Evolutionary conservation across 192 early-diverging fungal species (phyloP), one percentile per base, ranked within the genome.

Genomic region (Gonapodya sp.): DNA sequence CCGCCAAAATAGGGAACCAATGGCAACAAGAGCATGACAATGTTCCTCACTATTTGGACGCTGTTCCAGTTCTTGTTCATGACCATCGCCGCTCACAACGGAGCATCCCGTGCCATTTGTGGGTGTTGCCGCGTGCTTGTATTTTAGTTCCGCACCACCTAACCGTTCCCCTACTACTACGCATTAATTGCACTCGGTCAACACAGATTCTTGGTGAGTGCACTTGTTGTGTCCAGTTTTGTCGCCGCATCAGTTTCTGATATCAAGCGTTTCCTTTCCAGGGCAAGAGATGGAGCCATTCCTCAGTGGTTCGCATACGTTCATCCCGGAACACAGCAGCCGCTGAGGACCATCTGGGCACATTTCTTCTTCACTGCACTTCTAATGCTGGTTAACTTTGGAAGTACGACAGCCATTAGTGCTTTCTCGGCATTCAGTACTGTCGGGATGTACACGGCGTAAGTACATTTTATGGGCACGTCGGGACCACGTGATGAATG

Each of bases 291-390:
- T 24, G 46, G 46, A 8, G 46, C 46, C 8, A 64, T 64, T 64
- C 46, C 46, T 16, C 46, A 64, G 24, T 64, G 46, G 46, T 64
- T 64, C 24, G 46, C 46, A 8, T 64, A 64, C 46, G 46, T 64
- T 24, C 46, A 89, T 83, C 18, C 36, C 24, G 74, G 73, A 35
- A 78, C 85, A 73, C 79, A 82, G 34, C 85, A 86, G 82, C 89
- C 89, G 36, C 75, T 88, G 73, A 81, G 83, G 35, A 73, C 83
- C 35, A 84, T 89, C 35, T 89, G 87, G 86, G 33, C 87, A 24
- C 46, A 64, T 24, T 64, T 64, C 46, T 64, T 64, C 46, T 16
- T 24, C 46, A 64, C 46, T 24, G 46, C 8, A 16, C n/a, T n/a
- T n/a, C 24, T 64, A 24, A 8, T 64, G 8, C 46, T 64, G 46